A percentile compares a stretch with the other conserved stretches of the same genome.
phyloP scores from a whole-genome alignment of 148 eudicot species.

The Rhododendron henanense region DNA sequence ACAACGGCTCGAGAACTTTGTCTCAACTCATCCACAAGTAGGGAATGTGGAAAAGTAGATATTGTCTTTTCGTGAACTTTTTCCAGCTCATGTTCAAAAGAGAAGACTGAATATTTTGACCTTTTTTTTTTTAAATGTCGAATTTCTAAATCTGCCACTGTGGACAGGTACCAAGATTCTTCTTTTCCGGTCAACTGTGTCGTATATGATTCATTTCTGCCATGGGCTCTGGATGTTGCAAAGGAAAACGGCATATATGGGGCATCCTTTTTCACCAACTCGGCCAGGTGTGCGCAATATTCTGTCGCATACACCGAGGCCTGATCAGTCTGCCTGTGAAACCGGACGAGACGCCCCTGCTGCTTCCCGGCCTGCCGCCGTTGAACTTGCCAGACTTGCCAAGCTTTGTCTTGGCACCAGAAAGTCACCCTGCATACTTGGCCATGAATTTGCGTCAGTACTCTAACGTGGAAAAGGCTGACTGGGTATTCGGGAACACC shows the following conservation, averaged over 20 bases:
- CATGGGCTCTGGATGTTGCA: conserved; percentile 74
- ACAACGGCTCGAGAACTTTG: conserved; percentile 19
- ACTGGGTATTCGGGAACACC: conserved; percentile 50
- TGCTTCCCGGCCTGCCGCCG: conserved; percentile 37
- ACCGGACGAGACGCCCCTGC: conserved; percentile 22
- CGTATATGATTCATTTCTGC: conserved; percentile 51
- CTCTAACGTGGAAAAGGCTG: conserved; percentile 41
- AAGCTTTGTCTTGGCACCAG: conserved; percentile 37
- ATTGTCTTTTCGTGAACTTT: not conserved
- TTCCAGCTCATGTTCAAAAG: not conserved
- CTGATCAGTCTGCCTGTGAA: conserved; percentile 29
- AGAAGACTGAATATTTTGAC: no score
- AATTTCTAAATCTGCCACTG: not conserved
- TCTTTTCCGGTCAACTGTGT: conserved; percentile 40
- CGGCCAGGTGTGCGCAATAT: conserved; percentile 48
- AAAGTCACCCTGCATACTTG: conserved; percentile 61
- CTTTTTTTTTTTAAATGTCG: no score
- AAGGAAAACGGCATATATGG: conserved; percentile 34
- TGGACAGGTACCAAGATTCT: conserved; percentile 14
- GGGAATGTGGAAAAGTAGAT: not conserved
- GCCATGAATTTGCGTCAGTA: conserved; percentile 53
- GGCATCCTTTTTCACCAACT: conserved; percentile 57
- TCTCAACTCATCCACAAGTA: conserved; percentile 23
- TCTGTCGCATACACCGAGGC: conserved; percentile 34
- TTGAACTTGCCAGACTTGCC: conserved; percentile 34